Evolutionary conservation across 2,329 filamentous ascomycete species (phyloP), one percentile per base, ranked within the genome.

Genomic region (Venturia asperata): DNA sequence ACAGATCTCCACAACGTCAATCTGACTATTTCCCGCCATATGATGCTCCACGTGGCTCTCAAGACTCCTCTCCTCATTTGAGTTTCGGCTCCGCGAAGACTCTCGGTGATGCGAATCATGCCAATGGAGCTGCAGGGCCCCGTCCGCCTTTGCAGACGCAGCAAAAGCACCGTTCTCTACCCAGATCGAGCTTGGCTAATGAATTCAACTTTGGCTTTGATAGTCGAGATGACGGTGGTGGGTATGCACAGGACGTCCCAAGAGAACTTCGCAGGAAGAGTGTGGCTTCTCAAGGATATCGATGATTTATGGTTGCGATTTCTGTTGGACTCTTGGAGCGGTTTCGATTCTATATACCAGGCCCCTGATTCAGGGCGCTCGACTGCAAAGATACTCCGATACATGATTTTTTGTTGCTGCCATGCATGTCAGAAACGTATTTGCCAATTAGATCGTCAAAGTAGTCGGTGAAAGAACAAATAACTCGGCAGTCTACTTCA

Each of bases 61-160:
- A 56, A 56, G 27, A 34, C 13, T 30, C 49, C 2, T 56, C 49
- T 19, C 49, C 49, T 7, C 49, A 56, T 34, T 34, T 24, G 6
- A 56, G 49, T 56, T 56, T 56, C 11, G 49, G 49, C 5, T 56
- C 49, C 17, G 49, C 24, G 49, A 56, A 56, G 30, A 56, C 49
- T 30, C 49, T 56, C 3, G 27, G 49, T 19, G 49, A 56, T 34
- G 5, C 24, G 24, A 34, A 56, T n/a, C 49, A 56, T 17, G 24
- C 24, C 7, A 56, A 3, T 56, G 49, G 24, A 30, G 13, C 13
- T 34, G 9, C 15, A 15, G 49, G 24, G 17, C 49, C 49, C 5
- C 34, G 49, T 56, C 49, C 49, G 24, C 49, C 49, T 56, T 34
- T 56, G 49, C 49, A 56, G 17, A 34, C 49, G 24, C 49, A 56